These are phyloP conservation scores for Dothistroma pini DNA, from an alignment of 2,329 filamentous ascomycete genomes.

Conservation along the genomic window DNA sequence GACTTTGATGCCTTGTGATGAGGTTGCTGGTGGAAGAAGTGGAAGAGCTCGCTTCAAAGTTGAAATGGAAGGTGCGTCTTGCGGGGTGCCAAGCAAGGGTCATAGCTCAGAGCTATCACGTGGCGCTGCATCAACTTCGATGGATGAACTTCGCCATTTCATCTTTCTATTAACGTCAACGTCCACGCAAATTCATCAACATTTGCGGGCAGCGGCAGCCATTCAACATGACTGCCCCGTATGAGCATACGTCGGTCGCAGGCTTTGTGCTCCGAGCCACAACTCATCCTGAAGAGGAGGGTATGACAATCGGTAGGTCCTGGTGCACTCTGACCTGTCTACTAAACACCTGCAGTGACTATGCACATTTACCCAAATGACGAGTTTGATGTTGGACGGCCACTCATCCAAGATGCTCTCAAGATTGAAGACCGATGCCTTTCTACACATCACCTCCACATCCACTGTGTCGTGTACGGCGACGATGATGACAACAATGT, in stretches of 20 bases:
- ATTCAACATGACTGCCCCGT: slow-evolving; percentile 22
- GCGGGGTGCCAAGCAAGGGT: neutral
- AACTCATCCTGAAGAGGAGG: slow-evolving; percentile 8
- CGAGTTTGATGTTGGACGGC: slow-evolving; percentile 32
- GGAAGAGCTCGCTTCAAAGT: neutral
- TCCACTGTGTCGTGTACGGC: slow-evolving; percentile 48
- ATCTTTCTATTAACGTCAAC: neutral
- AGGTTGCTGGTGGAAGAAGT: slow-evolving; percentile 5
- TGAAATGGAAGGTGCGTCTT: neutral
- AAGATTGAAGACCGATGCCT: slow-evolving; percentile 35
- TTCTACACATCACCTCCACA: slow-evolving; percentile 45
- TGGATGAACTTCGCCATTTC: slow-evolving; percentile 1
- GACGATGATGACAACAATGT: slow-evolving; percentile 33
- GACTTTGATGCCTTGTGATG: neutral
- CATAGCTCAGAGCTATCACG: neutral
- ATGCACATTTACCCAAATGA: slow-evolving; percentile 17
- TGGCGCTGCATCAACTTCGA: neutral
- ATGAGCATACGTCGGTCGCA: slow-evolving; percentile 6
- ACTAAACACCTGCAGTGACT: neutral
- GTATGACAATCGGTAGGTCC: slow-evolving; percentile 4
- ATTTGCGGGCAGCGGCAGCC: neutral
- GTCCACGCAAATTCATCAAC: neutral
- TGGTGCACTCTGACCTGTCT: neutral
- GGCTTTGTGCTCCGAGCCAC: slow-evolving; percentile 13
- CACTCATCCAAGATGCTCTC: slow-evolving; percentile 23